Evolutionary conservation across 2,329 filamentous ascomycete genomes (phyloP).

Genomic region (Hypoxylon rubiginosum): DNA sequence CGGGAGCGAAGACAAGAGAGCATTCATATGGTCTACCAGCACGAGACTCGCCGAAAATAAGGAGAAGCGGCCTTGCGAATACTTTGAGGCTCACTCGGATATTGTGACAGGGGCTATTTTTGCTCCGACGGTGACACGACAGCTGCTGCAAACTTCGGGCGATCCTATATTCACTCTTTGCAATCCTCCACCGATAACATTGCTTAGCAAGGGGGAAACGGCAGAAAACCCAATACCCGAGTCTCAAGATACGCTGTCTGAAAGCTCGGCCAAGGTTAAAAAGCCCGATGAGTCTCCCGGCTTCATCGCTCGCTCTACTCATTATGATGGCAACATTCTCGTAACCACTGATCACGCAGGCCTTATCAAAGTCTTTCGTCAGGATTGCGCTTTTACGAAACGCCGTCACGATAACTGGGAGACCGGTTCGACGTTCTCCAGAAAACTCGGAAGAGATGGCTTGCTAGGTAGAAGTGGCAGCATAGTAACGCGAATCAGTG

Average conservation of each 20-base stretch:
- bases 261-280: slow-evolving; percentile 50
- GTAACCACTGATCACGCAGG: slow-evolving; percentile 91
- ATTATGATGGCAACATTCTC: slow-evolving; percentile 88
- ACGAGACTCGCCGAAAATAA: slow-evolving; percentile 72
- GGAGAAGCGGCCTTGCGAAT: slow-evolving; percentile 86
- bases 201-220: slow-evolving; percentile 79
- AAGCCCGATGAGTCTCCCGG: slow-evolving; percentile 78
- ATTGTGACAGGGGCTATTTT: slow-evolving; percentile 92
- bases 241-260: slow-evolving; percentile 51
- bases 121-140: slow-evolving; percentile 82
- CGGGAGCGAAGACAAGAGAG: slow-evolving; percentile 90
- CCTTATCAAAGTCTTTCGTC: slow-evolving; percentile 92
- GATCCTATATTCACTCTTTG: slow-evolving; percentile 97
- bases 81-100: slow-evolving; percentile 89
- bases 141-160: slow-evolving; percentile 82
- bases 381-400: slow-evolving; percentile 90
- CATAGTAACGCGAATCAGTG: slow-evolving; percentile 67
- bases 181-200: slow-evolving; percentile 90
- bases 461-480: slow-evolving; percentile 71
- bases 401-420: slow-evolving; percentile 84
- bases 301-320: slow-evolving; percentile 81
- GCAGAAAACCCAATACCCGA: slow-evolving; percentile 59
- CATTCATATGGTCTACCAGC: slow-evolving; percentile 89
- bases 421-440: slow-evolving; percentile 80
- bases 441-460: slow-evolving; percentile 71